These are phyloP conservation scores for Ploettnerulaceae sp. DNA, from an alignment of 2,329 filamentous ascomycete species.

Conservation along the genomic window DNA sequence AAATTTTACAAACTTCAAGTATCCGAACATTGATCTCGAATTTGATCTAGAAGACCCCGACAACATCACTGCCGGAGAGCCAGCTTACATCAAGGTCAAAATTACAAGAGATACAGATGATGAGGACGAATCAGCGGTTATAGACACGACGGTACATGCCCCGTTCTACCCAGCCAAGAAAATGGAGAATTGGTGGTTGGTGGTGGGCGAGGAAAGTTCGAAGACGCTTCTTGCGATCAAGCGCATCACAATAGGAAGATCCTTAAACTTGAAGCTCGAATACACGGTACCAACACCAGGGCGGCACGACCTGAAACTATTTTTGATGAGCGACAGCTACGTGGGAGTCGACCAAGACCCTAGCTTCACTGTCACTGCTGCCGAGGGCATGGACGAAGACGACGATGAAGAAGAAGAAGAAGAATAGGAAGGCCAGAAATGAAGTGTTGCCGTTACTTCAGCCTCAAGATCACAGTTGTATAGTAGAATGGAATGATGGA, in stretches of 20 bases:
- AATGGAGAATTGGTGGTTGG: slow-evolving; percentile 98
- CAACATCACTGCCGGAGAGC: slow-evolving; percentile 71
- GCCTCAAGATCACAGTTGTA: slow-evolving; percentile 28
- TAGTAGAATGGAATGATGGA: slow-evolving; percentile 31
- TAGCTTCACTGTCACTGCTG: slow-evolving; percentile 76
- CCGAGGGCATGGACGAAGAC: slow-evolving; percentile 93
- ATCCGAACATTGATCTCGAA: slow-evolving; percentile 89
- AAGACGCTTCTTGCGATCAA: slow-evolving; percentile 90
- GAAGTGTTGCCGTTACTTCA: slow-evolving; percentile 20
- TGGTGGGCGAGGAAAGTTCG: slow-evolving; percentile 87
- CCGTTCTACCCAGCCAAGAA: slow-evolving; percentile 92
- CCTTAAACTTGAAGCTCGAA: slow-evolving; percentile 75
- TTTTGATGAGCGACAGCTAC: slow-evolving; percentile 96
- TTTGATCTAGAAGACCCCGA: slow-evolving; percentile 81
- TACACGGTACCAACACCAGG: slow-evolving; percentile 82
- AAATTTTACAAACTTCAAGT: slow-evolving; percentile 91
- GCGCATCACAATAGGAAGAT: slow-evolving; percentile 78
- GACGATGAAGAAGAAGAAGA: slow-evolving; percentile 79
- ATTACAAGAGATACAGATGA: slow-evolving; percentile 77
- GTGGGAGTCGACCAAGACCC: slow-evolving; percentile 95
- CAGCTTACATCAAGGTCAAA: slow-evolving; percentile 76
- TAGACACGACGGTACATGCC: slow-evolving; percentile 82
- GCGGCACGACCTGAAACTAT: slow-evolving; percentile 82
- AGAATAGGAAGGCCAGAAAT: slow-evolving; percentile 57
- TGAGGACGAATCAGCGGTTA: slow-evolving; percentile 61